Base-by-base conservation (phyloP, 2,329 filamentous ascomycete species). In the Pseudocercospora musae region DNA sequence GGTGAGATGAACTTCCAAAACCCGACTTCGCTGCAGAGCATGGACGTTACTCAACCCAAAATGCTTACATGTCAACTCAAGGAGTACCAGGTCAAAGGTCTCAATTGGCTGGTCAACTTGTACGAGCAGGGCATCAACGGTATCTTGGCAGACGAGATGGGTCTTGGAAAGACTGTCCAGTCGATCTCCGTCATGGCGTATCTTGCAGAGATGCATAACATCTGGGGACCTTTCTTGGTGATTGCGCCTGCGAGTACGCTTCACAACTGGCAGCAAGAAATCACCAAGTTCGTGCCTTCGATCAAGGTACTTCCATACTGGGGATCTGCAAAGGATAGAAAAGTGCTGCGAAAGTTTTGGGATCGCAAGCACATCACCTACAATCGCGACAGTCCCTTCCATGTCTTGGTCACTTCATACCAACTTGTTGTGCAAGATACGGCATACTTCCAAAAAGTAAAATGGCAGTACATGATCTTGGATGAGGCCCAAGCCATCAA, bases 1-100 rank as follows among this genome's bases (percentile, higher is more conserved):
- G 94, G 93, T 70, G 95, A 99, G 79, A 91, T 99, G 90, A 99
- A 99, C 80, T 99, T 99, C 82, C 95, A 99, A 79, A 98, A 99
- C 75, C 95, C 95, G 0, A 95, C 93, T 3, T 95, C 94, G 72
- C 84, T 99, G 71, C 94, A 94, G 71, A 93, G 95, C 71, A 92
- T 96, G 69, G 91, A 96, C 72, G 92, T 99, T 60, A 89, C 93
- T 66, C 95, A 99, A 75, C 95, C 95, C 8, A 96, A 92, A 78
- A 87, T 98, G 79, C 86, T 99, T 72, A 93, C 91, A 67, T 91
- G 93, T 57, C 91, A 96, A 75, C 87, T 99, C 73, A 99, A 99
- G 76, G 95, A 99, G 77, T 99, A 99, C 79, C 95, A 99, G 80
- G 82, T 99, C 75, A 99, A 99, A 82, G 95, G 95, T 79, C 90